Evolutionary conservation across 2,329 filamentous ascomycete genomes (phyloP), one percentile per base, ranked within the genome.

Genomic region (Geosmithia morbida): DNA sequence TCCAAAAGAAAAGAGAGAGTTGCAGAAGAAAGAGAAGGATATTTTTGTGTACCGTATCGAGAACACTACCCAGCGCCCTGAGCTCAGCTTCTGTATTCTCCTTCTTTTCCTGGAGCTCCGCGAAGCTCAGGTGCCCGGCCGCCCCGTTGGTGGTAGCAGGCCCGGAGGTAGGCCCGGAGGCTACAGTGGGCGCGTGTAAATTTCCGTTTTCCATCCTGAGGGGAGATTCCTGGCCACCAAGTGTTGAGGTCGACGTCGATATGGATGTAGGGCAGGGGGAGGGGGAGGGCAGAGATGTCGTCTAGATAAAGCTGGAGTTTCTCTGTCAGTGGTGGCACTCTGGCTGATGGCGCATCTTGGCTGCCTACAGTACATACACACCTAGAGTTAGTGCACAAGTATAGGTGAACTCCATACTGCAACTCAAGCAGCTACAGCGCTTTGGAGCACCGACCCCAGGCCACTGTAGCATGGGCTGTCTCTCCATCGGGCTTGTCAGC

Each of bases 31-130:
- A 26, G 13, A 29, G 7, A 19, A n/a, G n/a, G 30, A 18, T 26
- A 39, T 42, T 14, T 19, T 4, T 41, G 62, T 77, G 57, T 68
- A 95, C 89, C 54, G 88, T 92, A 54, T 88, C 85, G n/a, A 98
- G 75, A 14, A 97, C 87, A 47, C 81, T 75, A 51, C 89, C 81
- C 8, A 97, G 72, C 14, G 88, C 85, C 56, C 82, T 85, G 50
- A 98, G 74, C 67, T 98, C 90, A 44, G 78, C 80, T 66, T 98
- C 92, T 43, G 95, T 68, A 48, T 79, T 75, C 55, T 90, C 82
- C 64, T 95, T 97, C 67, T 87, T 85, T 33, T 75, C 75, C 59
- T 92, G 86, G 46, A 97, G 77, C 67, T 94, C 83, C 42, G 75
- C 68, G 59, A 96, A 79, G 45, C 85, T 83, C 55, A 87, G 66